A percentile compares a stretch with the other conserved stretches of the same genome.
These are phyloP conservation scores for Acanthamoeba royreba DNA, from an alignment of 208 protist species.

Conservation along the genomic window DNA sequence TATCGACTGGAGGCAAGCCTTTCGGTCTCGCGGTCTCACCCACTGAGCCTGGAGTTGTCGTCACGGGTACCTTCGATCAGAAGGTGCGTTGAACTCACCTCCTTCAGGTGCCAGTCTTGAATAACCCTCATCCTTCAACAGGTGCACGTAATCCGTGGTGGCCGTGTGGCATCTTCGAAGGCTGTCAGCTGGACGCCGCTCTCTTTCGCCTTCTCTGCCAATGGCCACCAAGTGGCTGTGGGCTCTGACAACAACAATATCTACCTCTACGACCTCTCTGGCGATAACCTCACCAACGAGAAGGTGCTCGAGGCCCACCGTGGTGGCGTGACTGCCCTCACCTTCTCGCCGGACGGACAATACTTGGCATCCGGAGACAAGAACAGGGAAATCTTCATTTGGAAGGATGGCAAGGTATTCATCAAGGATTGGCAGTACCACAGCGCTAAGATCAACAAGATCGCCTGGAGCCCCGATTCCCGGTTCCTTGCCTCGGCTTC, in stretches of 20 bases:
- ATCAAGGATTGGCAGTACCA: slow-evolving; percentile 33
- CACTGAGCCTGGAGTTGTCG: neutral
- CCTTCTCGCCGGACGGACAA: slow-evolving; percentile 71
- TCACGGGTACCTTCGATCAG: slow-evolving; percentile 38
- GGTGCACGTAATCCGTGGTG: neutral
- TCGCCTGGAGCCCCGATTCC: slow-evolving; percentile 29
- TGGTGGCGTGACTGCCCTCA: neutral
- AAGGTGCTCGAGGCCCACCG: neutral
- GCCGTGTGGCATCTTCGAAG: neutral
- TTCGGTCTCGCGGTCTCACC: slow-evolving; percentile 12
- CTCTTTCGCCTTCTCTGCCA: slow-evolving; percentile 56
- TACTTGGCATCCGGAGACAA: slow-evolving; percentile 70
- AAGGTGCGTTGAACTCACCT: neutral
- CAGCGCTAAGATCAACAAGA: neutral
- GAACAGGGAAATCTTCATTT: slow-evolving; percentile 69
- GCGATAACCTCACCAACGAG: neutral
- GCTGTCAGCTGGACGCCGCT: slow-evolving; percentile 29
- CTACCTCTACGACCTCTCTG: neutral
- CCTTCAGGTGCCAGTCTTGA: neutral
- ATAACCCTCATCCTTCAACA: neutral
- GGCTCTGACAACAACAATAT: slow-evolving; percentile 59
- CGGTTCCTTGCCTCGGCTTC: slow-evolving; percentile 14
- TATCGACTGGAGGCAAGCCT: neutral
- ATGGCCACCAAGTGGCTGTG: slow-evolving; percentile 65
- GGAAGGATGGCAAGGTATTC: slow-evolving; percentile 38